Percentiles rank a stretch among this genome's conserved stretches.
Evolutionary conservation across 352 stramenopile species (phyloP).

Genomic region (Pythium rishiriense): DNA sequence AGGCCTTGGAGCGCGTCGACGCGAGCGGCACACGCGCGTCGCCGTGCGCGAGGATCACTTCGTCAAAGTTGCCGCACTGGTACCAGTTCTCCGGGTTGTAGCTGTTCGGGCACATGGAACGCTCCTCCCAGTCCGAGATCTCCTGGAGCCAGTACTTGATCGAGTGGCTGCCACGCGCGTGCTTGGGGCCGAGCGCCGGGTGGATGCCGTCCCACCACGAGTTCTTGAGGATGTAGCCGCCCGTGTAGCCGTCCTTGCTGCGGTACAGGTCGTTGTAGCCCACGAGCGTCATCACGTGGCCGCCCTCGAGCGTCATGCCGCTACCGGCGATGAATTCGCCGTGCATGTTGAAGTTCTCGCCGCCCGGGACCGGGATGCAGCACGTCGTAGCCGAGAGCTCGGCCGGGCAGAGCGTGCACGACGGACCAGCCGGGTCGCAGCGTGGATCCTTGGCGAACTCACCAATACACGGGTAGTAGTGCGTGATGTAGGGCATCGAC

Average conservation of each 20-base stretch:
- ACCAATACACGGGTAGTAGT: conserved; percentile 66
- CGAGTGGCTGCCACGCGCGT: conserved; percentile 66
- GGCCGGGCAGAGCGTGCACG: conserved; percentile 53
- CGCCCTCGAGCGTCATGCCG: conserved; percentile 54
- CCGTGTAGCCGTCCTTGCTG: conserved; percentile 59
- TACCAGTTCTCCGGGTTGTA: conserved; percentile 74
- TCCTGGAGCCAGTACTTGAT: conserved; percentile 75
- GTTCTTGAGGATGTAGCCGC: conserved; percentile 78
- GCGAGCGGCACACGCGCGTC: conserved; percentile 43
- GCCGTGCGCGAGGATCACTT: conserved; percentile 40
- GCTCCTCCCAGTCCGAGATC: conserved; percentile 68
- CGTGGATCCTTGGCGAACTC: conserved; percentile 43
- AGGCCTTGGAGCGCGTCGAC: conserved; percentile 30
- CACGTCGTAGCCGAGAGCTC: conserved; percentile 55
- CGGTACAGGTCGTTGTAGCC: conserved; percentile 70
- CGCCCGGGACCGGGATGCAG: conserved; percentile 44
- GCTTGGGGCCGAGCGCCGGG: conserved; percentile 51
- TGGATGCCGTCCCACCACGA: conserved; percentile 72
- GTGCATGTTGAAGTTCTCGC: conserved; percentile 66
- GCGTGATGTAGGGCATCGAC: conserved; percentile 54
- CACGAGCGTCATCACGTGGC: conserved; percentile 70
- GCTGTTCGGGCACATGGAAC: conserved; percentile 71
- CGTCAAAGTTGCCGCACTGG: conserved; percentile 59
- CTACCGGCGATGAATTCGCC: conserved; percentile 60
- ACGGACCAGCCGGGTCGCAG: conserved; percentile 50